Base-by-base conservation (phyloP, 2,329 filamentous ascomycete genomes). In the Salinomyces thailandicus region DNA sequence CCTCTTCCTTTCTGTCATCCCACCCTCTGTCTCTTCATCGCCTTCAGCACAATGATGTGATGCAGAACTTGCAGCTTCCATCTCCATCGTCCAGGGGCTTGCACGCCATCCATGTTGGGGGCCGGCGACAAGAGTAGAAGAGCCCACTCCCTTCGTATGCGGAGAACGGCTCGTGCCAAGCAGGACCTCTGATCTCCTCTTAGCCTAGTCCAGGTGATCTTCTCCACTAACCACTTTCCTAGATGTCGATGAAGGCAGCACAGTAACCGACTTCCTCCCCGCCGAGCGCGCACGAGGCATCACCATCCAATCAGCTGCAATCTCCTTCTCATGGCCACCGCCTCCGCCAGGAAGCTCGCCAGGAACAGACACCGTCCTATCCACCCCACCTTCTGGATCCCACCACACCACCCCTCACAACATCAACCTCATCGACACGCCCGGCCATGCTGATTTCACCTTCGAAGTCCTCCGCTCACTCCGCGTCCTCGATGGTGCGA, bases 211-310 rank as follows among this genome's bases (percentile, higher is more conserved):
- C 17, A 13, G n/a, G 9, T 26, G n/a, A 26, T n/a, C 5, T 14
- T 14, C 27, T n/a, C 27, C 27, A 15, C 27, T 8, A 32, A 73
- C n/a, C n/a, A n/a, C n/a, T n/a, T n/a, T n/a, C n/a, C n/a, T n/a
- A n/a, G 87, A 95, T 60, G 91, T 98, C 45, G 89, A 96, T 52
- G 82, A 93, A 61, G 91, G 91, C 24, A 94, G 93, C 46, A 96
- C 91, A 3, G 86, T 95, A 5, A 98, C 91, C 2, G 91, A 98
- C 62, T 98, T 96, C 50, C 73, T 98, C 5, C 89, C 91, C 5
- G 79, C 93, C 45, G 91, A 98, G 60, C 74, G 89, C 53, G 80
- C 86, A 48, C 73, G 91, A 47, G 91, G 91, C 18, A 96, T 98
- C 56, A 98, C 91, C 3, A 96, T 98, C 43, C 91, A 96, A 58